Conservation (phyloP, 108 stramenopile species). For the Nitzschia sp. region DNA sequence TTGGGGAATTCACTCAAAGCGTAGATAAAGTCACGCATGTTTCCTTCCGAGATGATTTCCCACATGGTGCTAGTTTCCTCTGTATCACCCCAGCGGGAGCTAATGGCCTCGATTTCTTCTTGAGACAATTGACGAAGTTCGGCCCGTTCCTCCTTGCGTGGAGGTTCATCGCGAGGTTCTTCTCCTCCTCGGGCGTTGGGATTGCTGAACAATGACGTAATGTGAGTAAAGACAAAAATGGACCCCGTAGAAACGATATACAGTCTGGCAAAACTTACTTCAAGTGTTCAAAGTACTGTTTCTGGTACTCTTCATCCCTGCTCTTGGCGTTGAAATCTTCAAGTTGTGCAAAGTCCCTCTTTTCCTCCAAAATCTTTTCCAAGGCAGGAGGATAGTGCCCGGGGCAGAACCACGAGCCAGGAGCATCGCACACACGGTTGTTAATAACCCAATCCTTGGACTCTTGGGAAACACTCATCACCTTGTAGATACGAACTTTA, state of each 20-base stretch:
- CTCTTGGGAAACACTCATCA: conserved; percentile 84
- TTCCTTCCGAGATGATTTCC: conserved; percentile 52
- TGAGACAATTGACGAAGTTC: conserved; percentile 27
- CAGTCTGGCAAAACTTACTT: conserved; percentile 20
- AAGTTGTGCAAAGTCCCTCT: conserved; percentile 83
- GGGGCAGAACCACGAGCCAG: conserved; percentile 86
- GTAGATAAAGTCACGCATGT: conserved; percentile 40
- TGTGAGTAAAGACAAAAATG: not conserved
- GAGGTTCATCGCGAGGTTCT: not conserved
- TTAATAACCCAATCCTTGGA: conserved; percentile 85
- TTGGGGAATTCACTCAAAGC: conserved; percentile 51
- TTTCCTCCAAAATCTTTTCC: conserved; percentile 75
- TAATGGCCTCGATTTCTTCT: conserved; percentile 61
- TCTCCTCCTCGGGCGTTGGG: not conserved
- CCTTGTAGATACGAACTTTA: conserved; percentile 95
- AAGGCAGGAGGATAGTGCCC: conserved; percentile 90
- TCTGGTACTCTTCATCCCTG: conserved; percentile 68
- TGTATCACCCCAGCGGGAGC: conserved; percentile 71
- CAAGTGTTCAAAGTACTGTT: conserved; percentile 85
- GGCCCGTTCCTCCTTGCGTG: conserved; percentile 16
- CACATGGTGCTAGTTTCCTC: conserved; percentile 66
- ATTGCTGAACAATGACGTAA: not conserved
- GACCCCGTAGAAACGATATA: not conserved
- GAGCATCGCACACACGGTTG: conserved; percentile 86
- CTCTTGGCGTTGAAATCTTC: conserved; percentile 89